Percentiles rank a stretch among this genome's conserved stretches.
phyloP scores from a whole-genome alignment of 495 filamentous ascomycete species.

The Usnea hakonensis region DNA sequence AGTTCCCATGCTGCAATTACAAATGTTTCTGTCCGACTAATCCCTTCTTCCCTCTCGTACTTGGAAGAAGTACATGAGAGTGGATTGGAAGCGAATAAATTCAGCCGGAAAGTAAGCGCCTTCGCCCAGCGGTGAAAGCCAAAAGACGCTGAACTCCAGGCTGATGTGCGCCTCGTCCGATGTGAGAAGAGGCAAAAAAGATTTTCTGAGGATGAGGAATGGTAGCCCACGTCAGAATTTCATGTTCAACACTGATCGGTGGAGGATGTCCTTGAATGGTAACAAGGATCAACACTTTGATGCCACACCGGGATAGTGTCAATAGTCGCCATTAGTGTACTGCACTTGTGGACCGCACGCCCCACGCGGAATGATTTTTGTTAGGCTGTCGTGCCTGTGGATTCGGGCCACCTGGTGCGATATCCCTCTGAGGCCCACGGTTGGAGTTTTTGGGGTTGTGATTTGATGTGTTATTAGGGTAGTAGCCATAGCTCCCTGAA shows the following conservation, averaged over 20 bases:
- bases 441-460: slow-evolving; percentile 6
- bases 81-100: slow-evolving; percentile 12
- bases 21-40: slow-evolving; percentile 5
- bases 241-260: not conserved
- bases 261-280: not conserved
- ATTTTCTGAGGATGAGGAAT: slow-evolving; percentile 1
- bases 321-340: slow-evolving; percentile 11
- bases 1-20: slow-evolving; percentile 12
- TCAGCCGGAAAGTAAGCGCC: slow-evolving; percentile 11
- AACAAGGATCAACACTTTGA: not conserved
- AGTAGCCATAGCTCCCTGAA: slow-evolving; percentile 13
- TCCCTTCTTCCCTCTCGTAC: not conserved
- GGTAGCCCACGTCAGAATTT: not conserved
- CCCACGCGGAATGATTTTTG: slow-evolving; percentile 15
- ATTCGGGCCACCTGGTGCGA: not conserved
- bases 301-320: not conserved
- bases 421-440: slow-evolving; percentile 10
- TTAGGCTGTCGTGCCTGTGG: slow-evolving; percentile 4
- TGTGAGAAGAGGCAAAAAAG: slow-evolving; percentile 6
- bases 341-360: slow-evolving; percentile 2
- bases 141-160: slow-evolving; percentile 10
- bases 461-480: not conserved
- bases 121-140: slow-evolving; percentile 6
- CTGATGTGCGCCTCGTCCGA: slow-evolving; percentile 7
- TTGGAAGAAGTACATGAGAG: slow-evolving; percentile 3